Percentiles rank a stretch among this genome's conserved stretches.
Conservation (phyloP, 805 yeast genomes). For the Blastobotrys robertii region DNA sequence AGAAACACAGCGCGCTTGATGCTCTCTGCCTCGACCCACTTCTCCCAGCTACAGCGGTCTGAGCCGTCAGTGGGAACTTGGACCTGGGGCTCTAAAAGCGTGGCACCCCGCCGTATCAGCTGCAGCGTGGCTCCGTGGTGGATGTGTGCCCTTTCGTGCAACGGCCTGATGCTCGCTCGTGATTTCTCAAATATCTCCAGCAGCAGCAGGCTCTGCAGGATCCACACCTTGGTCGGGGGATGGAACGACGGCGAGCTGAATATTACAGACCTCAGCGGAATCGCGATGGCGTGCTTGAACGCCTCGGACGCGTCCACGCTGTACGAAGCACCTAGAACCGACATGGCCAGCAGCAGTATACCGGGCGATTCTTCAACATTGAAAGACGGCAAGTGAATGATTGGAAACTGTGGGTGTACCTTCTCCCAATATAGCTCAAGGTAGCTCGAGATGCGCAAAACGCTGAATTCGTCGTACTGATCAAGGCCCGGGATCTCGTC, state of each 20-base stretch:
- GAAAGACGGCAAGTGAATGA: constrained; percentile 51
- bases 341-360: constrained; percentile 43
- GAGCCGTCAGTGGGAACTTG: constrained; percentile 16
- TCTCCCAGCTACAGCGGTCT: constrained; percentile 31
- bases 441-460: constrained; percentile 12
- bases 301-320: constrained; percentile 19
- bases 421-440: constrained; percentile 43
- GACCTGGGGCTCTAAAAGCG: constrained; percentile 35
- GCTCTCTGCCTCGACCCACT: constrained; percentile 73
- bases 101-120: constrained; percentile 46
- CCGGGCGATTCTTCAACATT: constrained; percentile 39
- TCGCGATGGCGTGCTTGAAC: constrained; percentile 38
- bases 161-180: constrained; percentile 47
- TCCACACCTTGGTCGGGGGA: constrained; percentile 68
- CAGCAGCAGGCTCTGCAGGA: constrained; percentile 60
- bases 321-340: constrained; percentile 44
- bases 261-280: constrained; percentile 57
- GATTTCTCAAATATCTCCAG: constrained; percentile 72
- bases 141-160: constrained; percentile 74
- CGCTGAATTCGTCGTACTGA: constrained; percentile 20
- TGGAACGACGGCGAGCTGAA: constrained; percentile 63
- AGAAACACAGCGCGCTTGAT: constrained; percentile 68
- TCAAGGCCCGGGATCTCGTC: constrained; percentile 21
- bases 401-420: constrained; percentile 49
- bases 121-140: constrained; percentile 85